Evolutionary conservation across 805 yeast genomes (phyloP), one percentile per base, ranked within the genome.

Genomic region (Metschnikowia bowlesiae): DNA sequence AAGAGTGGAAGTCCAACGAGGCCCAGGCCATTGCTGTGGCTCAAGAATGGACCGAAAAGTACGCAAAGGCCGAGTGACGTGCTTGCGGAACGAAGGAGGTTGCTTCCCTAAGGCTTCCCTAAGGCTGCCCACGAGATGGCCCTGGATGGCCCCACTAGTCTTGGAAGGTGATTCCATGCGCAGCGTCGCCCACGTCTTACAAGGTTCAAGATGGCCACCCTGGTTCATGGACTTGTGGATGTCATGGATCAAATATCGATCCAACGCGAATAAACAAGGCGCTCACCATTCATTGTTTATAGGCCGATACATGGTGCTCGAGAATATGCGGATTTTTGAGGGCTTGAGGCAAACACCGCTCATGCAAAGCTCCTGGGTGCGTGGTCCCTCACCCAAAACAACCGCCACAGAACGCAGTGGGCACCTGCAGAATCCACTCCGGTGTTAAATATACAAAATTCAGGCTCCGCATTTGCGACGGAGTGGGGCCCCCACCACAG

Each of bases 1-100:
- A 89, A 59, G 92, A 87, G 54, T 94, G 99, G 97, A 86, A 92
- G 64, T 85, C 82, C 56, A 82, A 94, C 61, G 96, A 90, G 68
- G 73, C 76, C 38, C 75, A 75, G 53, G 99, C 98, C 22, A 84
- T 90, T 48, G 79, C 71, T 11, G 90, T 86, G 22, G 99, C 98
- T 8, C 71, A 67, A 55, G 84, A 83, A 56, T 86, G 91, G 92
- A 86, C 92, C 0, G 68, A 66, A 54, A 72, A 71, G 66, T 86
- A 75, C 61, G 91, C 91, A 31, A 52, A 49, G 47, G 31, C 14
- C 31, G 45, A 32, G n/a, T 42, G 30, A 42, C 11, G 7, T 11
- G 13, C 34, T 26, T 29, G 9, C 16, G 13, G 43, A 39, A 29
- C 7, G 18, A 39, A 39, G 41, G 29, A 33, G 14, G 18, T 33